Evolutionary conservation across 2,329 filamentous ascomycete genomes (phyloP), one percentile per base, ranked within the genome.

Genomic region (Microdochium bolleyi): DNA sequence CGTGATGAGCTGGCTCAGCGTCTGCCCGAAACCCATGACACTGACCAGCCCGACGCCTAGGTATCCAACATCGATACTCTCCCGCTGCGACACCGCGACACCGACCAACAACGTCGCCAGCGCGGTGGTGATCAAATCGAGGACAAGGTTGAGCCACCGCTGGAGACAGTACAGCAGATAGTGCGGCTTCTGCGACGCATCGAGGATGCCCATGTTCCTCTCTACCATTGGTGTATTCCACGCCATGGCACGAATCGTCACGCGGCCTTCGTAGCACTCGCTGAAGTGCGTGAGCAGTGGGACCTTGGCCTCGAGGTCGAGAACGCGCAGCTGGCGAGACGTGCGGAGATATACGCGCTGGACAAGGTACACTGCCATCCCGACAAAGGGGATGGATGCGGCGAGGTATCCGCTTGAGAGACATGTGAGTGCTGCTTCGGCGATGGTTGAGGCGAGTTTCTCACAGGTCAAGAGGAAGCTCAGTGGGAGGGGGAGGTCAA

Each of bases 281-380:
- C 69, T 66, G 55, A 80, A 79, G 44, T 79, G 73, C 0, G 75
- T 73, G 57, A 75, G 78, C 0, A 80, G 65, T 1, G 75, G 74
- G 0, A 71, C 69, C 53, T 75, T 74, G 24, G 70, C 66, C 59
- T 81, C 78, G 0, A 81, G 67, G 58, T 82, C 79, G 8, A 81
- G 64, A 25, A 78, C 70, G 50, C 79, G 71, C 7, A 82, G 62
- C 53, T 81, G 78, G 3, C 77, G 75, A 0, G 77, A 80, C 1
- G 78, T 82, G 5, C 74, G 69, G n/a, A 82, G 68, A 55, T 82
- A 82, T 56, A 76, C 71, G 44, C 73, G 73, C 53, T 80, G 77
- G 10, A 80, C 67, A 8, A 72, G 52, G 52, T 73, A 74, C 14
- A 77, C 60, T 2, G 70, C 62, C 8, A 68, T 52, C 22, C 76